These are phyloP conservation scores for Rhipidocladum racemiflorum DNA, from an alignment of 176 grass and related monocot genomes.

Conservation along the genomic window DNA sequence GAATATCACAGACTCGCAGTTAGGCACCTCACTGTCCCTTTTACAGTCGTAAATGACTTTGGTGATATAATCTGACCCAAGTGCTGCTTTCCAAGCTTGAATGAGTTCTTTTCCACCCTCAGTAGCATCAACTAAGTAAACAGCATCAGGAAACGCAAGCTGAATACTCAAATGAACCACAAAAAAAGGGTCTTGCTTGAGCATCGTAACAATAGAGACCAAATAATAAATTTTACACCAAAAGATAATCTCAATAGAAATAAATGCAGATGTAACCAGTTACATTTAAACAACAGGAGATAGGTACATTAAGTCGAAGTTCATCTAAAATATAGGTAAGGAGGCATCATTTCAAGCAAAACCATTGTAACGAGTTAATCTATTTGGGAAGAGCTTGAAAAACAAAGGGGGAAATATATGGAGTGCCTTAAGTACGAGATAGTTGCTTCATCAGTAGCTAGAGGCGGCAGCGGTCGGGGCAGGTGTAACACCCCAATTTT, in stretches of 20 bases:
- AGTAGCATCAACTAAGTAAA: slow-evolving; percentile 92
- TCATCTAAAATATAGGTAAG: not conserved
- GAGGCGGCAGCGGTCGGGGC: too few species aligned
- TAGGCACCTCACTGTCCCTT: slow-evolving; percentile 88
- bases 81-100: slow-evolving; percentile 86
- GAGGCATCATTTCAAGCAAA: not conserved
- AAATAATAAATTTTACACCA: not conserved
- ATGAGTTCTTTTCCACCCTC: slow-evolving; percentile 68
- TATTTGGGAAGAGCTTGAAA: not conserved
- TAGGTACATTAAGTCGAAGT: too few species aligned
- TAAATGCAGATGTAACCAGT: not conserved
- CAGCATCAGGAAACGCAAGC: slow-evolving; percentile 76
- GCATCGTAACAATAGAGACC: not conserved
- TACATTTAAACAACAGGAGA: not conserved
- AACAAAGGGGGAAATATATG: not conserved
- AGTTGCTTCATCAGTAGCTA: too few species aligned
- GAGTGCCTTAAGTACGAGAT: not conserved
- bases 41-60: slow-evolving; percentile 99
- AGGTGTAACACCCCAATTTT: too few species aligned
- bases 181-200: not conserved
- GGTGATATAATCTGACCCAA: slow-evolving; percentile 71
- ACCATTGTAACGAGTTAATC: not conserved
- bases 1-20: not conserved
- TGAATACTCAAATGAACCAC: slow-evolving; percentile 43
- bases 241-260: slow-evolving; percentile 21